Conservation (phyloP, 441 rosid genomes). For the Viola pubescens region DNA sequence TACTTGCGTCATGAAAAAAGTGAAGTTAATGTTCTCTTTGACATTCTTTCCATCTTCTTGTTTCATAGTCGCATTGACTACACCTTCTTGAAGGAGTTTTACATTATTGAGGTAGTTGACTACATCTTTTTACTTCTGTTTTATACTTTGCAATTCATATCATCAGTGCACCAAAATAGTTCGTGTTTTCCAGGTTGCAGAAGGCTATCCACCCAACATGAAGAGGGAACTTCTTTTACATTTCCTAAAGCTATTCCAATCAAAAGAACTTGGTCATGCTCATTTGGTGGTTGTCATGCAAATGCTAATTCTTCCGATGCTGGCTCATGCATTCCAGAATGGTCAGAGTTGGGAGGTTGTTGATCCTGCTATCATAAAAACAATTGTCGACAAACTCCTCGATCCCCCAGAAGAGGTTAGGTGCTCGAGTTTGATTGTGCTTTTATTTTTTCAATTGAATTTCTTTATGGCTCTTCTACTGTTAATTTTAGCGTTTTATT, state of each 20-base stretch:
- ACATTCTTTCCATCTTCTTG: slow-evolving; percentile 85
- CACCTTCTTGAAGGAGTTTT: slow-evolving; percentile 92
- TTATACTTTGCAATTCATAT: background rate
- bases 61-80: slow-evolving; percentile 89
- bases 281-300: slow-evolving; percentile 96
- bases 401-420: slow-evolving; percentile 99
- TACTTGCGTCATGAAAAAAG: slow-evolving; percentile 75
- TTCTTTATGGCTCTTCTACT: background rate
- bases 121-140: background rate
- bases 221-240: slow-evolving; percentile 76
- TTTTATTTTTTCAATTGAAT: slow-evolving; percentile 8
- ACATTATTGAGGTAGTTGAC: slow-evolving; percentile 80
- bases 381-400: slow-evolving; percentile 95
- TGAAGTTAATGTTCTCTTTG: slow-evolving; percentile 84
- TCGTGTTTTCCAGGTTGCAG: slow-evolving; percentile 66
- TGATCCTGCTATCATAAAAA: slow-evolving; percentile 73
- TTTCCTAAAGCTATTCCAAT: slow-evolving; percentile 81
- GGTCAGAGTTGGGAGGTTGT: slow-evolving; percentile 94
- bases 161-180: slow-evolving; percentile 5
- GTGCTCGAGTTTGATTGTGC: background rate
- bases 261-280: slow-evolving; percentile 83
- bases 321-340: slow-evolving; percentile 88
- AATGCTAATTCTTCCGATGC: slow-evolving; percentile 99
- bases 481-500: too few relatives aligned
- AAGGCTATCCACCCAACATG: slow-evolving; percentile 77